These are phyloP conservation scores for Ormosia semicastrata DNA, from an alignment of 306 rosid genomes.

Conservation along the genomic window DNA sequence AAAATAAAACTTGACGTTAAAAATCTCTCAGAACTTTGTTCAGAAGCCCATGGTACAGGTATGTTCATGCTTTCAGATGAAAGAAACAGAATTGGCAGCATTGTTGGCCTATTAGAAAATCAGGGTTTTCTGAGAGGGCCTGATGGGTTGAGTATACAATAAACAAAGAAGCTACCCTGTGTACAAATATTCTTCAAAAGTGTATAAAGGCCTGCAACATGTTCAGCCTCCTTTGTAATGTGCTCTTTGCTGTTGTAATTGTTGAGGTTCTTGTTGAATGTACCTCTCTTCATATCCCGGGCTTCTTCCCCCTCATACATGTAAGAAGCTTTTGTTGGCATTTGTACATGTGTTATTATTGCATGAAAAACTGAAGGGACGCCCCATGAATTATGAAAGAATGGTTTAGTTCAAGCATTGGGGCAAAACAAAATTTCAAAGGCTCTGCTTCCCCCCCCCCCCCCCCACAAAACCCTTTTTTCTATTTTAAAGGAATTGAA, in stretches of 20 bases:
- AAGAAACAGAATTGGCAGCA: not conserved
- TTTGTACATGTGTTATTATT: not conserved
- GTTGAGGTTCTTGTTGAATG: not conserved
- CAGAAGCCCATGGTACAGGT: not conserved
- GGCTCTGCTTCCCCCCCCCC: too few species aligned
- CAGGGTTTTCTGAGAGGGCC: slow-evolving; percentile 22
- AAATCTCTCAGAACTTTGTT: slow-evolving; percentile 26
- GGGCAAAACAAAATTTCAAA: not conserved
- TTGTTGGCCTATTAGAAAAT: slow-evolving; percentile 22
- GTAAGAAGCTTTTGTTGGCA: not conserved
- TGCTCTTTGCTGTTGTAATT: not conserved
- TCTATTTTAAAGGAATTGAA: not conserved
- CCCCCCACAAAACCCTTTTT: too few species aligned
- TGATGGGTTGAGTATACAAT: slow-evolving; percentile 19
- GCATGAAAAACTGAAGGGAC: too few species aligned
- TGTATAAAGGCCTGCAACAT: slow-evolving; percentile 17
- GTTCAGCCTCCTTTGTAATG: slow-evolving; percentile 1
- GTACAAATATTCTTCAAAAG: slow-evolving; percentile 24
- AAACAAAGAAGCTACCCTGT: slow-evolving; percentile 8
- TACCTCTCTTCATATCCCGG: not conserved
- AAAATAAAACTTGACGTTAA: slow-evolving; percentile 10
- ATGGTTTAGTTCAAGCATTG: not conserved
- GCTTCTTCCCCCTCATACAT: too few species aligned
- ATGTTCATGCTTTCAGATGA: slow-evolving; percentile 10
- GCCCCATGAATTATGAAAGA: too few species aligned